phyloP scores from a whole-genome alignment of 148 eudicot species.

The Silene conica region DNA sequence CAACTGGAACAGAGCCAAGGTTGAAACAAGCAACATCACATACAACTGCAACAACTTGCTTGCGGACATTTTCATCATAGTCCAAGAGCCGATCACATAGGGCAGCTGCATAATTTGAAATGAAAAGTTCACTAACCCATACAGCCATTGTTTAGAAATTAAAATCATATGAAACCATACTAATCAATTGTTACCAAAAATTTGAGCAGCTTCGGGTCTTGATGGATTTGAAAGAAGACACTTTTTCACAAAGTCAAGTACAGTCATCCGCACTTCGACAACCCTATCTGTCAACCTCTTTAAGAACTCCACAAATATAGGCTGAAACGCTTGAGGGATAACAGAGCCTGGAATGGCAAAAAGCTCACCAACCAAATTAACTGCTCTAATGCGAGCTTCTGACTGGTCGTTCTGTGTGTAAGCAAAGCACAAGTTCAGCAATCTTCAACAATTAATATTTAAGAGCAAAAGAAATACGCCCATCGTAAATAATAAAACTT shows the following conservation, averaged over 20 bases:
- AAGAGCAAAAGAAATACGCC: background rate
- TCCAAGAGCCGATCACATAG: conserved; percentile 91
- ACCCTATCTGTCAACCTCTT: conserved; percentile 86
- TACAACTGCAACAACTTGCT: conserved; percentile 83
- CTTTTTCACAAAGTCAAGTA: conserved; percentile 66
- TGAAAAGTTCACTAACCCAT: background rate
- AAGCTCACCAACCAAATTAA: conserved; percentile 78
- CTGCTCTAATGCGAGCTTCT: conserved; percentile 76
- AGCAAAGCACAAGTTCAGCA: conserved; percentile 3
- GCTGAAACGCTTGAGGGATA: conserved; percentile 65
- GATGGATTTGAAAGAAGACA: conserved; percentile 72
- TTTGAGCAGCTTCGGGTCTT: conserved; percentile 75
- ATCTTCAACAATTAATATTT: background rate
- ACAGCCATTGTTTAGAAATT: background rate
- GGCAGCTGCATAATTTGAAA: conserved; percentile 51
- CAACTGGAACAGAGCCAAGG: conserved; percentile 63
- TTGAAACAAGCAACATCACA: conserved; percentile 79
- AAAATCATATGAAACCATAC: conserved; percentile 9
- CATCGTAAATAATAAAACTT: background rate
- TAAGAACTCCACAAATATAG: conserved; percentile 79
- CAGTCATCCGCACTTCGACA: conserved; percentile 80
- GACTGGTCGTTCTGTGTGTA: conserved; percentile 66
- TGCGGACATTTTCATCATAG: conserved; percentile 89
- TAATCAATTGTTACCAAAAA: conserved; percentile 52
- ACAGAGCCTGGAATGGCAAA: conserved; percentile 72